Percentiles rank a stretch among this genome's conserved stretches.
These are phyloP conservation scores for Brassica juncea DNA, from an alignment of 345 rosid genomes.

Conservation along the genomic window DNA sequence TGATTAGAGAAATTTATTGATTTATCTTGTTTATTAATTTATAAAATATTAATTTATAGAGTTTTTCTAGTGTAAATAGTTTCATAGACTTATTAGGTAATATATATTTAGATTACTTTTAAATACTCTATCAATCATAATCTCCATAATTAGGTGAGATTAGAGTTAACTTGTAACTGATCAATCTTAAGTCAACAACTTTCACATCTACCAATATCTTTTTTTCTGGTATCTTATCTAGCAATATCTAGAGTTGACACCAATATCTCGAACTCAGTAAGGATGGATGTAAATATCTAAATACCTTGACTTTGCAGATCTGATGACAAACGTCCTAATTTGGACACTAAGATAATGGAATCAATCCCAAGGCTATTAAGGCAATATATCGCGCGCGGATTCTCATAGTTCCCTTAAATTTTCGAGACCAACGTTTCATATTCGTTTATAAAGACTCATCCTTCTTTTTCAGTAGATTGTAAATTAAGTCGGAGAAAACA, in stretches of 20 bases:
- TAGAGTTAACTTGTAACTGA: no score
- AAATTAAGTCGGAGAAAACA: neutral
- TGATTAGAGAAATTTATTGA: no score
- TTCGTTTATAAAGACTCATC: constrained; percentile 19
- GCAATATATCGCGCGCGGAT: constrained; percentile 22
- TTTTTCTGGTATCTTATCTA: neutral
- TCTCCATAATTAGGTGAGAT: no score
- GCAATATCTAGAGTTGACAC: neutral
- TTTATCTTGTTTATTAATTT: no score
- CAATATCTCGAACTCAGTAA: neutral
- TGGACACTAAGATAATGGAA: neutral
- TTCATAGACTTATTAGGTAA: no score
- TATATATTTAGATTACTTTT: no score
- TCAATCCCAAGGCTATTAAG: neutral
- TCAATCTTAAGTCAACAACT: no score
- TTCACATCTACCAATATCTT: neutral
- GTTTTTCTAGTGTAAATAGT: no score
- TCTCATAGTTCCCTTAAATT: neutral
- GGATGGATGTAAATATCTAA: neutral
- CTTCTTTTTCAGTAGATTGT: neutral
- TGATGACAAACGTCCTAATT: neutral
- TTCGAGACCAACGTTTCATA: constrained; percentile 4
- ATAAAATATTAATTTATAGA: no score
- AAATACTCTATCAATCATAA: no score
- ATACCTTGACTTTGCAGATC: neutral